Evolutionary conservation across 2,329 filamentous ascomycete genomes (phyloP).

Genomic region (Cryoendolithus antarcticus): DNA sequence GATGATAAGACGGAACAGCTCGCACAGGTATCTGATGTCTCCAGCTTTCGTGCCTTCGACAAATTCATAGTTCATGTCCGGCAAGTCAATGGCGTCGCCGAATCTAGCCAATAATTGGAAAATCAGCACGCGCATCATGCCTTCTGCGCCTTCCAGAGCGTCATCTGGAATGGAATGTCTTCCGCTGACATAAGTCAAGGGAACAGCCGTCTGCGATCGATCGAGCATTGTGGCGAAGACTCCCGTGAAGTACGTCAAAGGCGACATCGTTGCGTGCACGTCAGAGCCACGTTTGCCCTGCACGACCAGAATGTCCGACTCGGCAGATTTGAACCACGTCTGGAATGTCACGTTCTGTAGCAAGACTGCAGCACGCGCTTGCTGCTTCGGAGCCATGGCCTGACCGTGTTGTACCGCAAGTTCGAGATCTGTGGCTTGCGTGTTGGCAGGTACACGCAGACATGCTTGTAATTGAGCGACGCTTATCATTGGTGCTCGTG

Average conservation of each 20-base stretch:
- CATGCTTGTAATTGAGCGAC: too few relatives aligned
- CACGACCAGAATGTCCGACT: conserved; percentile 1
- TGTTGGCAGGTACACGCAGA: too few relatives aligned
- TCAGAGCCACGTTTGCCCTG: not conserved
- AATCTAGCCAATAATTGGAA: not conserved
- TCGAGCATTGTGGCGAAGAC: not conserved
- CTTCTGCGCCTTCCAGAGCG: conserved; percentile 2
- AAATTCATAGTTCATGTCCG: not conserved
- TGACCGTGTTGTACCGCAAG: not conserved
- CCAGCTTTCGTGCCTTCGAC: conserved; percentile 1
- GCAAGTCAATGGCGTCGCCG: not conserved
- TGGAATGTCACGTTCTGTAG: conserved; percentile 1
- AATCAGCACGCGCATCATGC: conserved; percentile 1
- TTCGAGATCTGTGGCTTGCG: too few relatives aligned
- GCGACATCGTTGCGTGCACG: not conserved
- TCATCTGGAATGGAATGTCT: conserved; percentile 1
- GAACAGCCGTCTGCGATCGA: not conserved
- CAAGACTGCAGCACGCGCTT: not conserved
- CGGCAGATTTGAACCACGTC: not conserved
- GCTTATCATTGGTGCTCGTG: too few relatives aligned
- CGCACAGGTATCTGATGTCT: conserved; percentile 1
- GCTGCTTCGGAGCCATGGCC: not conserved
- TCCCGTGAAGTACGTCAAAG: conserved; percentile 1
- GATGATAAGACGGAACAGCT: conserved; percentile 1
- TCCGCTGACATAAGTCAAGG: not conserved